Base-by-base conservation (phyloP, 2,329 filamentous ascomycete genomes). In the Penicillium occitanis region DNA sequence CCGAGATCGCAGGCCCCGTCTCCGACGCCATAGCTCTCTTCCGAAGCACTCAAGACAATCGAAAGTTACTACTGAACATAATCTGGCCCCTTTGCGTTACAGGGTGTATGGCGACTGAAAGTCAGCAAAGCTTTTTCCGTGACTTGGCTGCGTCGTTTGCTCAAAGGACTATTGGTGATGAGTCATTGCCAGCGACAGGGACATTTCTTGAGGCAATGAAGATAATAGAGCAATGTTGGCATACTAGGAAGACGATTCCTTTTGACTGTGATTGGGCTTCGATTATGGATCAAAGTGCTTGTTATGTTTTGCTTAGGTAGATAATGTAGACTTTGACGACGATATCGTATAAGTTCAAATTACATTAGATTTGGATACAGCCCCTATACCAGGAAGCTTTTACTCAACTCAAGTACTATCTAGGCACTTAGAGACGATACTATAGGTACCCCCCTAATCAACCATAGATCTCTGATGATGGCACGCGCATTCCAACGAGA, bases 201-300 rank as follows among this genome's bases (percentile, higher is more conserved):
- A 61, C 28, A 1, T 61, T 33, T 10, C 17, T 13, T 22, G 58
- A 61, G 28, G 42, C 58, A 4, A 19, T 61, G 25, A 61, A 61
- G 17, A 48, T 61, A 13, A 61, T 61, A 42, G 25, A 61, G 40
- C 22, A 48, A 48, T 61, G 58, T 33, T 61, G 58, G 58, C 17
- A 48, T 1, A 19, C 25, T 19, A 46, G 58, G n/a, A 44, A 33
- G 25, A 48, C 25, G 11, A 8, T 46, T 46, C 40, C 25, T 19
- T 30, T 46, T 61, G 40, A 61, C 11, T 61, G 25, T 61, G 58
- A 61, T 48, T 61, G 58, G 58, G 25, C 40, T 48, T 48, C 58
- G 28, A 25, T 61, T 35, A 61, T 61, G 58, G 30, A 30, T 35
- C 40, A 61, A 7, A 46, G 25, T 35, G 58, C 25, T 46, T 30